Evolutionary conservation across 371 early-diverging fungal genomes (phyloP), one percentile per base, ranked within the genome.

Genomic region (Rhizopus sp.): DNA sequence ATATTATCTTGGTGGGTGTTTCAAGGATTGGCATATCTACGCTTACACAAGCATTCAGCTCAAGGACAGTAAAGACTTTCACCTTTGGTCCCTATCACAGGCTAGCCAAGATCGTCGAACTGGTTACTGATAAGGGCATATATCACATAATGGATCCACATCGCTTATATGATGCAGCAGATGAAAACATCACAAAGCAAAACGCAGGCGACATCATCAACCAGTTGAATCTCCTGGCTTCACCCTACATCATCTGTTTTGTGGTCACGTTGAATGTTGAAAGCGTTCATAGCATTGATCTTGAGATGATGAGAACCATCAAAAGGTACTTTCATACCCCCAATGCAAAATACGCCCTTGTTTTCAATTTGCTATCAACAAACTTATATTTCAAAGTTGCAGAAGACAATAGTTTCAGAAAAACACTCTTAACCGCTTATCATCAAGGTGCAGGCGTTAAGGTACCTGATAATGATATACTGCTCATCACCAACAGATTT

Each of bases 61-160:
- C 50, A 16, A 50, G 16, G 5, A 3, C 15, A 23, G 49, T 33
- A n/a, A 15, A 49, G 4, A 37, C 35, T 17, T 50, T 50, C 38
- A 35, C 50, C 5, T 50, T 31, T 17, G 50, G 50, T 17, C 8
- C 35, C 3, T 17, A 35, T 13, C 35, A 15, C 1, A 13, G 23
- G 17, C 33, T 10, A 15, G 50, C 50, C n/a, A 35, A 15, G 3
- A 38, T 50, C 8, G 50, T 50, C 3, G 50, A 50, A 23, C 17
- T 50, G 13, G 8, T 7, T 3, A 50, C 50, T 5, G 38, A 50
- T 15, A 35, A 17, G 5, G 7, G 23, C n/a, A 17, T 37, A 8
- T 50, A 37, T 38, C 35, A 38, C 37, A 50, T 50, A 17, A 38
- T 37, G 4, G 50, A 50, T 50, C 37, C 50, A 2, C 50, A 33